A percentile compares a stretch with the other conserved stretches of the same genome.
Evolutionary conservation across 106 monocot genomes (phyloP).

Genomic region (Chionographis japonica): DNA sequence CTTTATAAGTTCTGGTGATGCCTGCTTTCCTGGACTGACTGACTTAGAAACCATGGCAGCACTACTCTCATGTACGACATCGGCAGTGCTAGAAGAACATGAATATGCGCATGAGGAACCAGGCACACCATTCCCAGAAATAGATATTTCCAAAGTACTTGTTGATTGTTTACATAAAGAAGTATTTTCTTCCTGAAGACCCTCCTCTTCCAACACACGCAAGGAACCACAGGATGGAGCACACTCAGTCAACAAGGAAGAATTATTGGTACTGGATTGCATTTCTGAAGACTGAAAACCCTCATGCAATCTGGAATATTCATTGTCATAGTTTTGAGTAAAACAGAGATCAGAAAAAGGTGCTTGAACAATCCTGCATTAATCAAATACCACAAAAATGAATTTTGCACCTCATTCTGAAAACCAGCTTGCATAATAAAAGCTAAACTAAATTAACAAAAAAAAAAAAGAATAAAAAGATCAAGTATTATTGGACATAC

Average conservation of each 20-base stretch:
- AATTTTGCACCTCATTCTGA: neutral
- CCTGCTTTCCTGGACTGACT: slow-evolving; percentile 39
- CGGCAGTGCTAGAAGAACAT: slow-evolving; percentile 7
- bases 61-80: no score
- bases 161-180: slow-evolving; percentile 14
- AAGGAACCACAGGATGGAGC: slow-evolving; percentile 10
- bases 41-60: slow-evolving; percentile 40
- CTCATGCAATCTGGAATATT: slow-evolving; percentile 4
- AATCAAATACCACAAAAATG: slow-evolving; percentile 1
- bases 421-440: no score
- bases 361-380: slow-evolving; percentile 58
- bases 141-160: neutral
- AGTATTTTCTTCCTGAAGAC: slow-evolving; percentile 20
- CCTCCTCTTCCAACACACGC: slow-evolving; percentile 13
- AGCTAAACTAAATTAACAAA: no score
- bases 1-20: slow-evolving; percentile 46
- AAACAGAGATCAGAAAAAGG: slow-evolving; percentile 39
- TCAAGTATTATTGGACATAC: neutral
- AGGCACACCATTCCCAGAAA: neutral
- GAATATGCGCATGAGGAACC: neutral
- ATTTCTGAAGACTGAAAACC: slow-evolving; percentile 9
- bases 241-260: neutral
- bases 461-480: no score
- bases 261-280: neutral
- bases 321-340: slow-evolving; percentile 5